These are phyloP conservation scores for Zasmidium citrigriseum DNA, from an alignment of 2,329 filamentous ascomycete species.

Conservation along the genomic window DNA sequence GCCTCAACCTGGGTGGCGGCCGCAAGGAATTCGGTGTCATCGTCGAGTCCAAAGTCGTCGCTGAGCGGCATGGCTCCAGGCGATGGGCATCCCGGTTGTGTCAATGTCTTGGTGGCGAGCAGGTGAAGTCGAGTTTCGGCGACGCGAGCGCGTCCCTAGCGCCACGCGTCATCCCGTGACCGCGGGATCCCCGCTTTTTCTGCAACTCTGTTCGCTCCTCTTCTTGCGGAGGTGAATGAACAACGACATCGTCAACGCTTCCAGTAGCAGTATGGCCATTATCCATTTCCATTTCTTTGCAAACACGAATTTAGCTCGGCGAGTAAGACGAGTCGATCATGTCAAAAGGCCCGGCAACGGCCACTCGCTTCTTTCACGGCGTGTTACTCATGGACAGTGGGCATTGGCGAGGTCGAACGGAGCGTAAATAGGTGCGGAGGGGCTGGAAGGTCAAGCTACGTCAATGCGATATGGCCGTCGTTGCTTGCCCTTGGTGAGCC, in stretches of 20 bases:
- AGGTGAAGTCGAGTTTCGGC: not conserved
- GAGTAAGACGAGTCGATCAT: not conserved
- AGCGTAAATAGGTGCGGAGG: conserved; percentile 10
- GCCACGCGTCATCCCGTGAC: no score
- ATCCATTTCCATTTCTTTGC: no score
- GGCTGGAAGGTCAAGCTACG: conserved; percentile 10
- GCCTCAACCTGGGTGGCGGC: conserved; percentile 34
- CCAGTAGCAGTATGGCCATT: not conserved
- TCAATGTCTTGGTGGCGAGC: not conserved
- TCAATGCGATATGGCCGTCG: conserved; percentile 7
- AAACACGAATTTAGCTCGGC: no score
- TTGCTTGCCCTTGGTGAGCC: not conserved
- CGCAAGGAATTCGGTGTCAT: conserved; percentile 34
- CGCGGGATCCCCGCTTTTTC: no score
- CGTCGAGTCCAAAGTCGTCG: conserved; percentile 35
- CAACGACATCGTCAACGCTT: no score
- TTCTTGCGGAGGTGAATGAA: not conserved
- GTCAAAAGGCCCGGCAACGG: not conserved
- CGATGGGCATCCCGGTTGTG: conserved; percentile 4
- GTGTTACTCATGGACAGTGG: not conserved
- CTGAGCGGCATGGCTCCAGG: conserved; percentile 29
- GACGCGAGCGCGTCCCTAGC: not conserved
- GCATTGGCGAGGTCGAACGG: conserved; percentile 5
- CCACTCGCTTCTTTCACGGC: not conserved
- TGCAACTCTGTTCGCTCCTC: no score